Conservation (phyloP, 148 eudicot species). For the Rhododendron mucronatum region DNA sequence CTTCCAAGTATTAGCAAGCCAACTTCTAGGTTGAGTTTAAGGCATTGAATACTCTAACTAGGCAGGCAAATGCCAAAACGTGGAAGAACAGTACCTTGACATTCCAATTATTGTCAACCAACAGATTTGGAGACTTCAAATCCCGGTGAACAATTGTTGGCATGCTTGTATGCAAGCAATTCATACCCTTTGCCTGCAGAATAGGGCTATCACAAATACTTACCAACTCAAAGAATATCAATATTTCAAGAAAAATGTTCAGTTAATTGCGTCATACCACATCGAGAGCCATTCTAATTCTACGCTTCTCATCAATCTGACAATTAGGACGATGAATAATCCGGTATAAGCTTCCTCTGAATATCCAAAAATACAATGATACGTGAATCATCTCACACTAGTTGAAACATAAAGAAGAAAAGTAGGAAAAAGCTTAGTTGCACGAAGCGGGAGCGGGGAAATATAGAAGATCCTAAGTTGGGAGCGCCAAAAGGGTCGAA, state of each 20-base stretch:
- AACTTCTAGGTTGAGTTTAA: conserved; percentile 9
- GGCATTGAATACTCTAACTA: background rate
- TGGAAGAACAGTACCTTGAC: conserved; percentile 62
- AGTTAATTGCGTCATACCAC: conserved; percentile 55
- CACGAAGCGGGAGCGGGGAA: background rate
- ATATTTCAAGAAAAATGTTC: background rate
- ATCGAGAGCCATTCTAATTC: conserved; percentile 98
- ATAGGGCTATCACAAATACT: conserved; percentile 7
- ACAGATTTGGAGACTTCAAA: conserved; percentile 92
- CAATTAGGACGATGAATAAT: conserved; percentile 94
- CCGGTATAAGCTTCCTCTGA: conserved; percentile 96
- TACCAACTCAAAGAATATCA: background rate
- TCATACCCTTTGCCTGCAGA: conserved; percentile 96
- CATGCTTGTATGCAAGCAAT: conserved; percentile 89
- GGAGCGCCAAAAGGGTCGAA: background rate
- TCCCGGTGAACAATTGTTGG: conserved; percentile 99
- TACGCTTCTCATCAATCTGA: conserved; percentile 88
- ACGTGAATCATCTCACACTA: conserved; percentile 11
- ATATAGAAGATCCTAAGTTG: background rate
- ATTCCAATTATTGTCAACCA: conserved; percentile 96
- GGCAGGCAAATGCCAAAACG: conserved; percentile 10
- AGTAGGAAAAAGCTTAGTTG: background rate
- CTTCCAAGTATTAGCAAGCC: conserved; percentile 1
- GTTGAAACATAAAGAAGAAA: background rate
- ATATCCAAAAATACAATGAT: conserved; percentile 14